Base-by-base conservation (phyloP, 2,329 filamentous ascomycete genomes). In the Fusarium buharicum region DNA sequence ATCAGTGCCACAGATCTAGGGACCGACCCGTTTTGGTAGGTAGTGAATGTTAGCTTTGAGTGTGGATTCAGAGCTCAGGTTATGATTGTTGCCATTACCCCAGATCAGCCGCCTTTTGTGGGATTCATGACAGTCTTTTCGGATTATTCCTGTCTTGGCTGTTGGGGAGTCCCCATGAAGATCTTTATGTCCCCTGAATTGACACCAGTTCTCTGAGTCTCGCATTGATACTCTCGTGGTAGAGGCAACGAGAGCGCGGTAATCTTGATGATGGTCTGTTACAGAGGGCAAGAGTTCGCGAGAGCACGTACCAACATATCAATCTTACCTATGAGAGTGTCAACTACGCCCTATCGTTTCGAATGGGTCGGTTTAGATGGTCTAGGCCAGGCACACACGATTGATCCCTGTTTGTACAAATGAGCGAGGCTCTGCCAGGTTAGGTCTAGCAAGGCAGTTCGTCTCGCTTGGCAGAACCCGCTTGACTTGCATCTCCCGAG, bases 401-500 rank as follows among this genome's bases (percentile, higher is more conserved):
- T 50, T 16, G 24, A 69, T 39, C 66, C 64, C 53, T 69, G 61
- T 30, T 22, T 37, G 18, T 27, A 36, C 48, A 24, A 50, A 55
- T 38, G 41, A 53, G 39, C 51, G 49, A 53, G 50, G 49, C 38
- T 63, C 39, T 57, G 34, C 62, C 44, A 48, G 48, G 44, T 47
- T 38, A 38, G 28, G 37, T 50, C 36, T 11, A 36, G 54, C n/a
- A 43, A 50, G 20, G 47, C 36, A 62, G 60, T 64, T 67, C 53
- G 52, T 55, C 55, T 59, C 55, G 56, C 40, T 59, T 59, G 47
- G 16, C 51, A 38, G 28, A 66, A 53, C 34, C 66, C 64, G 68
- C 62, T 55, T 46, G 52, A 46, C 46, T 34, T 64, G 56, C 67
- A 59, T 70, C 50, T 67, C 62, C 63, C 57, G 60, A 53, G 46